phyloP scores from a whole-genome alignment of 2,329 filamentous ascomycete species.

The Fusarium newnesense region DNA sequence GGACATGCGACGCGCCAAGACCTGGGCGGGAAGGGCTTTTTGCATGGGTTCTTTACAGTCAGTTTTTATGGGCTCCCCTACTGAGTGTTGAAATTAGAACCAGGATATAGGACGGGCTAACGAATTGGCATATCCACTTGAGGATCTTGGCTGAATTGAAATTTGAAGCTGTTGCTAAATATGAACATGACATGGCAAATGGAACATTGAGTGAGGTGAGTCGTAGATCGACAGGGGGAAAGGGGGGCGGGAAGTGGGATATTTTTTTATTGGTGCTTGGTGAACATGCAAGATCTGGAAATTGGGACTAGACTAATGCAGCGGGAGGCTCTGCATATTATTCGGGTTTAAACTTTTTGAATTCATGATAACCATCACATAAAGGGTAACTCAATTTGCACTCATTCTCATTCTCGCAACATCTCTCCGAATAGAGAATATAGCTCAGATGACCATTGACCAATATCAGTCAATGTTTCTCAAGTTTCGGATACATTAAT shows the following conservation, averaged over 20 bases:
- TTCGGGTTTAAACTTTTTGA: not conserved
- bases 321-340: not conserved
- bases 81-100: constrained; percentile 3
- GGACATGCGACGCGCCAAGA: constrained; percentile 28
- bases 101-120: constrained; percentile 7
- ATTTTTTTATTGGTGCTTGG: not conserved
- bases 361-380: not conserved
- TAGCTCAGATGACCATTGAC: no score
- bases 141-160: not conserved
- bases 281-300: constrained; percentile 15
- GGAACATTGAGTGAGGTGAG: constrained; percentile 2
- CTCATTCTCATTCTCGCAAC: not conserved
- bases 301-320: not conserved
- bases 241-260: not conserved
- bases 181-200: constrained; percentile 15
- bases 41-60: not conserved
- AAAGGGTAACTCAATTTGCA: not conserved
- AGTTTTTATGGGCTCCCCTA: no score
- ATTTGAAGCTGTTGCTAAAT: constrained; percentile 23
- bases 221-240: constrained; percentile 20
- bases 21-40: constrained; percentile 30
- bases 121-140: constrained; percentile 10
- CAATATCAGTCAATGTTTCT: not conserved
- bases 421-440: not conserved
- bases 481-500: constrained; percentile 2